Percentiles rank a stretch among this genome's conserved stretches.
Conservation (phyloP, 805 yeast genomes). For the Wickerhamiella qilinensis region DNA sequence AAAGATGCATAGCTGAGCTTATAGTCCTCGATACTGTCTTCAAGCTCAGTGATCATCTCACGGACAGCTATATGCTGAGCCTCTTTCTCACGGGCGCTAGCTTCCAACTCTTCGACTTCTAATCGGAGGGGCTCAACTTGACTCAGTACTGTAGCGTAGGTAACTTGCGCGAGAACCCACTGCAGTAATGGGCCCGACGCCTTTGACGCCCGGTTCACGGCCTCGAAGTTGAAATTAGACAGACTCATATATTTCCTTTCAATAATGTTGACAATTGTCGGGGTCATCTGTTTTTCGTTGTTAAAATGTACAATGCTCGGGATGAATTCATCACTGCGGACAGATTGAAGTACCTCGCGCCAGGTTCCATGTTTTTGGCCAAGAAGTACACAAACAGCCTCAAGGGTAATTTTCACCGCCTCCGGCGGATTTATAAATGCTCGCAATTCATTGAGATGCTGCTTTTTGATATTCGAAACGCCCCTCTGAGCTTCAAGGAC, state of each 20-base stretch:
- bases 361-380: constrained; percentile 48
- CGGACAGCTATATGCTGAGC: constrained; percentile 61
- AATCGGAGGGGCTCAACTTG: constrained; percentile 55
- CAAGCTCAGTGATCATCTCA: constrained; percentile 65
- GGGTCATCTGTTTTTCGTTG: constrained; percentile 39
- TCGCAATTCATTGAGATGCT: constrained; percentile 75
- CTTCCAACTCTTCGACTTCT: constrained; percentile 48
- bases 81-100: constrained; percentile 41
- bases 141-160: constrained; percentile 55
- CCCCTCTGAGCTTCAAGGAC: constrained; percentile 72
- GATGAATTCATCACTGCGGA: constrained; percentile 77
- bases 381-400: constrained; percentile 70
- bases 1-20: constrained; percentile 52
- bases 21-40: constrained; percentile 47
- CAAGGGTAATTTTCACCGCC: constrained; percentile 69
- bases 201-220: constrained; percentile 77
- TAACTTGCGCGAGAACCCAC: constrained; percentile 85
- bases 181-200: constrained; percentile 85
- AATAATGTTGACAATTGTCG: constrained; percentile 39
- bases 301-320: constrained; percentile 64
- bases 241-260: constrained; percentile 42
- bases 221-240: constrained; percentile 49
- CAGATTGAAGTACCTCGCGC: constrained; percentile 71
- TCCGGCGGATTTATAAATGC: constrained; percentile 86
- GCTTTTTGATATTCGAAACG: constrained; percentile 85